These are phyloP conservation scores for Trebouxia gelatinosa DNA, from an alignment of 163 green algal genomes.

Conservation along the genomic window DNA sequence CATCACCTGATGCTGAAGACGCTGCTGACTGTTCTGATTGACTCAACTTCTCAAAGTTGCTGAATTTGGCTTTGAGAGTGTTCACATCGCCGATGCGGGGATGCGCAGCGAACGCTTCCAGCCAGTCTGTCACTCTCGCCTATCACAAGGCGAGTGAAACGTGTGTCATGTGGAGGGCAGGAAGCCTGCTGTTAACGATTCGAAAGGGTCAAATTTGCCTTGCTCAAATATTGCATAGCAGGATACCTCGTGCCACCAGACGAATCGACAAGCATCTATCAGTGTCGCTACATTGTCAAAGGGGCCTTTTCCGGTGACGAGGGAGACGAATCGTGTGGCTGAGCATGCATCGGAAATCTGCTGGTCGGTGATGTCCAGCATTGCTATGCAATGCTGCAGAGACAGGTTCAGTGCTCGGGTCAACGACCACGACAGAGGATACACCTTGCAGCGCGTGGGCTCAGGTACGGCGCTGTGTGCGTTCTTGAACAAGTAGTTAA, in stretches of 20 bases:
- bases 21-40: slow-evolving; percentile 61
- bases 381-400: too few relatives aligned
- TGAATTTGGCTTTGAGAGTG: slow-evolving; percentile 50
- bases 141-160: slow-evolving; percentile 36
- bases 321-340: background rate
- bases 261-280: background rate
- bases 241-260: slow-evolving; percentile 20
- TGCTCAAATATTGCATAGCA: too few relatives aligned
- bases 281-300: background rate
- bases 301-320: background rate
- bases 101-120: slow-evolving; percentile 88
- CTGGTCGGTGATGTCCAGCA: background rate
- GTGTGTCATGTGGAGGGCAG: too few relatives aligned
- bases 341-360: background rate
- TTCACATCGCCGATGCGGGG: slow-evolving; percentile 83
- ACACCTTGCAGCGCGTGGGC: too few relatives aligned
- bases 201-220: too few relatives aligned
- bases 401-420: too few relatives aligned
- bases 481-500: too few relatives aligned
- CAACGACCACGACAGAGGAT: too few relatives aligned
- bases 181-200: too few relatives aligned
- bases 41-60: slow-evolving; percentile 65
- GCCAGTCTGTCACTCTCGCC: slow-evolving; percentile 74
- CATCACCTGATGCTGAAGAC: slow-evolving; percentile 23
- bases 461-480: too few relatives aligned